Percentiles rank a stretch among this genome's conserved stretches.
Evolutionary conservation across 139 green algal genomes (phyloP).

Genomic region (Pleodorina starrii): DNA sequence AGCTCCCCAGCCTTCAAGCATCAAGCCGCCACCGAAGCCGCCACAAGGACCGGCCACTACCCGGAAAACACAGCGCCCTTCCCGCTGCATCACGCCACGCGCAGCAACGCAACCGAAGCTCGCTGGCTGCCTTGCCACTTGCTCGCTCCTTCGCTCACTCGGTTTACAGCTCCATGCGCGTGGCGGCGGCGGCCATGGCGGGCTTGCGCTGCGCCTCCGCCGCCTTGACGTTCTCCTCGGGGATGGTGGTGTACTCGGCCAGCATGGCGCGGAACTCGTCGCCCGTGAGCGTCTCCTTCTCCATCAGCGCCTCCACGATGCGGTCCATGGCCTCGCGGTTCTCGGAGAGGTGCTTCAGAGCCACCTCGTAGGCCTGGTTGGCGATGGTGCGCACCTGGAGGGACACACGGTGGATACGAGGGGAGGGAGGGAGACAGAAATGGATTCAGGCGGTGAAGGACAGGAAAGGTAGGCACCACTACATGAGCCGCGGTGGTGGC

Average conservation of each 20-base stretch:
- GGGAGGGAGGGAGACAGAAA: constrained; percentile 76
- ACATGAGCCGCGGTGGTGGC: neutral
- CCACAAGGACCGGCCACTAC: too few relatives aligned
- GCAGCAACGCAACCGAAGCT: too few relatives aligned
- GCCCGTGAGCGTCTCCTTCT: constrained; percentile 96
- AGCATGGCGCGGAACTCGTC: constrained; percentile 96
- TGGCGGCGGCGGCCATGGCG: neutral
- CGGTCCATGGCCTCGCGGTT: constrained; percentile 96
- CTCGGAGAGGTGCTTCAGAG: constrained; percentile 57
- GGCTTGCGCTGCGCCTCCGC: constrained; percentile 26
- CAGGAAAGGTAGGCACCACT: neutral
- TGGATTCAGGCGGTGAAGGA: neutral
- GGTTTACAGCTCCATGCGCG: constrained; percentile 7
- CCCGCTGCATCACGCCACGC: too few relatives aligned
- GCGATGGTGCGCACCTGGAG: constrained; percentile 83
- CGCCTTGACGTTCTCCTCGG: constrained; percentile 86
- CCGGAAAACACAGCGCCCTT: too few relatives aligned
- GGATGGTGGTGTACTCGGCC: constrained; percentile 87
- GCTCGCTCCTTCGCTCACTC: too few relatives aligned
- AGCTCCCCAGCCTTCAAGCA: too few relatives aligned
- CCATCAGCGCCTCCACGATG: constrained; percentile 93
- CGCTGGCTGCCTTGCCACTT: too few relatives aligned
- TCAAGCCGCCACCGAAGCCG: too few relatives aligned
- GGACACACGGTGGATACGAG: too few relatives aligned
- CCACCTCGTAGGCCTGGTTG: constrained; percentile 42